Base-by-base conservation (phyloP, 2,329 filamentous ascomycete species). In the Trichoderma endophyticum region DNA sequence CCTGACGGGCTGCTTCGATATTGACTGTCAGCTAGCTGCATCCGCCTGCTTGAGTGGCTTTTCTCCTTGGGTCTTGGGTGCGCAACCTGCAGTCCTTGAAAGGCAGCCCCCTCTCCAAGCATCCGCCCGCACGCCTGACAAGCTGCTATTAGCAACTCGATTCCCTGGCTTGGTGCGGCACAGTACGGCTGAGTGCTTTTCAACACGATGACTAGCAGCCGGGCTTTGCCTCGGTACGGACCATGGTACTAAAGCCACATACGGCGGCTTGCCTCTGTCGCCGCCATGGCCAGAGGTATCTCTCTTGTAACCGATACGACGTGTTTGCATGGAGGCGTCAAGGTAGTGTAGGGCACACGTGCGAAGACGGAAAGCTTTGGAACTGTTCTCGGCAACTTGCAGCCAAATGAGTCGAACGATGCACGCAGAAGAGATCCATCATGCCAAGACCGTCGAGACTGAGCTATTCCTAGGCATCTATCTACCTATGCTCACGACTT, bases 21-120 rank as follows among this genome's bases (percentile, higher is more conserved):
- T 61, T 60, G 66, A 51, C n/a, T 61, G 57, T 21, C 57, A 61
- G 28, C 48, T 69, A 69, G 66, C 66, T 69, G 66, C 66, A 69
- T 69, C 30, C 39, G 57, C n/a, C 56, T 32, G 65, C 65, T 36
- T 39, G 64, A 24, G 39, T 62, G 57, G 57, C 57, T 60, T 60
- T 59, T 32, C 18, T 32, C 56, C 56, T 21, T 32, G 56, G 56
- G 12, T 21, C 59, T 43, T 43, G 39, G 59, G 18, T 69, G 30
- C 18, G 15, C 26, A 48, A 43, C 34, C n/a, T 48, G 65, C 54
- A 39, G 65, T 28, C 43, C 21, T 66, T 18, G 63, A 26, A 26
- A 21, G 32, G 30, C 64, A n/a, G 39, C 39, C 39, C 39, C 48
- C 51, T 34, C 54, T 21, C 24, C 54, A 30, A 11, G 6, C 34